These are phyloP conservation scores for Oryza officinalis DNA, from an alignment of 176 grass and related monocot genomes.

Conservation along the genomic window DNA sequence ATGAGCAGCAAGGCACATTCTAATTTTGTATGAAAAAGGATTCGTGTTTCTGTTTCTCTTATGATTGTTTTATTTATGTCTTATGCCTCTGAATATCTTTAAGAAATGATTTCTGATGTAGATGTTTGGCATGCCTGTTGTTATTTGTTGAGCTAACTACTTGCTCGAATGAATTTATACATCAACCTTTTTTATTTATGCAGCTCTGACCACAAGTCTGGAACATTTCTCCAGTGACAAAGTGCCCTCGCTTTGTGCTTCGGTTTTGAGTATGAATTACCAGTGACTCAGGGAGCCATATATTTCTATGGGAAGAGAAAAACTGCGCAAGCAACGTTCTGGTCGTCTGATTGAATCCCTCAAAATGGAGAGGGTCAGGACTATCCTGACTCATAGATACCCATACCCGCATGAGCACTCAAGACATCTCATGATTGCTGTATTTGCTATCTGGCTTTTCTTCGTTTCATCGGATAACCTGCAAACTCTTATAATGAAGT, in stretches of 20 bases:
- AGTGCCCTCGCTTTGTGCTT: neutral
- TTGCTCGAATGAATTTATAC: neutral
- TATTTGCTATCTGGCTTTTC: constrained; percentile 82
- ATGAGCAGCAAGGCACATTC: constrained; percentile 10
- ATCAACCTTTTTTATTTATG: constrained; percentile 23
- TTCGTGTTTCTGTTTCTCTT: neutral
- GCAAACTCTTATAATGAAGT: constrained; percentile 82
- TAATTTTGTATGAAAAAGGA: neutral
- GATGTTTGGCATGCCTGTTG: too few species aligned
- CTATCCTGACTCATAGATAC: constrained; percentile 77
- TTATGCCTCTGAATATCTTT: neutral
- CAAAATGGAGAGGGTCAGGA: constrained; percentile 86
- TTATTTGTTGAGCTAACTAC: neutral
- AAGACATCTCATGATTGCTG: constrained; percentile 83
- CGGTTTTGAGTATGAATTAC: constrained; percentile 16
- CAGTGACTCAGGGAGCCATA: constrained; percentile 3
- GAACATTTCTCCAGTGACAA: constrained; percentile 6
- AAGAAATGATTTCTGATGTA: constrained; percentile 11
- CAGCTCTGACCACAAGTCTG: constrained; percentile 26
- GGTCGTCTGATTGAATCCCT: constrained; percentile 78
- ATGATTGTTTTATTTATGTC: neutral
- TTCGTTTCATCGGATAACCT: constrained; percentile 93
- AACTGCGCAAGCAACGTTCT: constrained; percentile 57
- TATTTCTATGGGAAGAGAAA: constrained; percentile 50
- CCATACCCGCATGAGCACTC: constrained; percentile 89